Evolutionary conservation across 352 stramenopile species (phyloP).

Genomic region (Globisporangium parvum): DNA sequence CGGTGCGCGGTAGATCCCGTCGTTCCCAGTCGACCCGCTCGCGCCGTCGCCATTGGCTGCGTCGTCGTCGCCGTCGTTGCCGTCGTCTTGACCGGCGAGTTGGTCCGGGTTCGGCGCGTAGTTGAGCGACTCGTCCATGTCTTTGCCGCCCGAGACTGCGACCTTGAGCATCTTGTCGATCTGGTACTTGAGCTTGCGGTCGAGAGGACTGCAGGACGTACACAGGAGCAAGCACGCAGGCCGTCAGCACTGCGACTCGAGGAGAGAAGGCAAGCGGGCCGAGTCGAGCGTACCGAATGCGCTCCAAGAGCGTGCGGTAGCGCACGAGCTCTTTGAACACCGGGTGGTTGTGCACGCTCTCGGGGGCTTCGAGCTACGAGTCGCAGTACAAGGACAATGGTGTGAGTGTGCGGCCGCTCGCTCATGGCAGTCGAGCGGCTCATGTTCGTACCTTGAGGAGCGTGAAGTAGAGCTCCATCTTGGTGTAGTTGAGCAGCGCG

Average conservation of each 20-base stretch:
- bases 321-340: conserved; percentile 85
- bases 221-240: background rate
- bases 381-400: background rate
- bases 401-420: background rate
- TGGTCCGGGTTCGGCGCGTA: conserved; percentile 79
- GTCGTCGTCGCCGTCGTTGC: conserved; percentile 41
- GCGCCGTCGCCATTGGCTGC: conserved; percentile 18
- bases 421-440: background rate
- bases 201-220: conserved; percentile 36
- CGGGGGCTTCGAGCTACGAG: conserved; percentile 51
- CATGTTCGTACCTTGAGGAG: conserved; percentile 55
- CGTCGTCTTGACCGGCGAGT: conserved; percentile 46
- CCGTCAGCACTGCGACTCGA: background rate
- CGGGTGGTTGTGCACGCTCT: conserved; percentile 66
- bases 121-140: conserved; percentile 69
- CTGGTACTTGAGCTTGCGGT: conserved; percentile 87
- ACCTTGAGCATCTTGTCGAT: conserved; percentile 90
- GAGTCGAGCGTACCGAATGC: conserved; percentile 44
- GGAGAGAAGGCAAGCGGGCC: background rate
- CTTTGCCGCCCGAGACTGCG: conserved; percentile 62
- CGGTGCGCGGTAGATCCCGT: conserved; percentile 73
- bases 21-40: conserved; percentile 23
- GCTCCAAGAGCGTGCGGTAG: conserved; percentile 80
- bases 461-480: conserved; percentile 83
- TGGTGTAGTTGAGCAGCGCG: conserved; percentile 79